Evolutionary conservation across 306 rosid species (phyloP), one percentile per base, ranked within the genome.

Genomic region (Malus asiatica): DNA sequence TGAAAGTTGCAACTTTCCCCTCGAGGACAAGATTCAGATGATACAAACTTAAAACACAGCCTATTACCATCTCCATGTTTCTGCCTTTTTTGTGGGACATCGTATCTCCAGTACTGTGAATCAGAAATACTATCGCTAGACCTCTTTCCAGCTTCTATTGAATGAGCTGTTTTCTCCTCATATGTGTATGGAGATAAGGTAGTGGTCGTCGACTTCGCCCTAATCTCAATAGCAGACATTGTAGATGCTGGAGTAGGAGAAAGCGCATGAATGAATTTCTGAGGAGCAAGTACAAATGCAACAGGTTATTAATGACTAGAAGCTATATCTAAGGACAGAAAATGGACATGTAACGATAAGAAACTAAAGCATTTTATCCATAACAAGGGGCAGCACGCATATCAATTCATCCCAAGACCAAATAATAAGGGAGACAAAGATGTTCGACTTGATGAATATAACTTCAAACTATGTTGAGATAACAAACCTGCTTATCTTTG

Each of bases 211-310:
- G 96, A 72, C 86, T 87, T 89, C 82, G 77, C 72, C 82, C 90
- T 86, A 87, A 95, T 86, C 76, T 95, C 97, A 23, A 86, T 35
- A 33, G 93, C 90, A 82, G 96, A 86, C 97, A 95, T 92, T 75
- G 84, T 76, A 66, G 97, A 88, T 61, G 97, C 93, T 63, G 97
- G 99, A 61, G 89, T 87, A 10, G 99, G 99, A 84, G 99, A 90
- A 81, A 95, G 52, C 53, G 99, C 99, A 84, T 90, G 97, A 84
- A 95, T 88, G 89, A 95, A 95, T 84, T 95, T 95, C 99, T 92
- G 97, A 60, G 78, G 83, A 76, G 80, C 57, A 86, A 61, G 61
- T 46, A 73, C 38, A 52, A 46, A 42, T 78, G 33, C 53, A 71
- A 66, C 52, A 67, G 70, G 81, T 68, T 76, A 86, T 46, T 22